Percentiles rank a stretch among this genome's conserved stretches.
Conservation (phyloP, 805 yeast species). For the Starmerella etchellsii region DNA sequence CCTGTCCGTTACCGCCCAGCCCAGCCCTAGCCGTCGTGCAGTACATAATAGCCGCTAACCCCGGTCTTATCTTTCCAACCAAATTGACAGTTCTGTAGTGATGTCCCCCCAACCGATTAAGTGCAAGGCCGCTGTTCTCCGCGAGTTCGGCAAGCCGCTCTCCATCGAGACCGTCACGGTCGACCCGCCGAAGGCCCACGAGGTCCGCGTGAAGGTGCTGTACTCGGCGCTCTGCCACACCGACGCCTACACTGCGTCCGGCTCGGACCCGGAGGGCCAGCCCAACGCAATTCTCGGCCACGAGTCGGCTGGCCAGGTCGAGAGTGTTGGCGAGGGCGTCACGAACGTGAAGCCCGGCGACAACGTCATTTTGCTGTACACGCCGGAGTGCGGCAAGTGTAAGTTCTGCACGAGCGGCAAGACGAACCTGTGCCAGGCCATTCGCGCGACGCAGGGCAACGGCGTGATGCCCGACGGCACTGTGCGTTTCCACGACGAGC, state of each 20-base stretch:
- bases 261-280: constrained; percentile 91
- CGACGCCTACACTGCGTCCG: constrained; percentile 91
- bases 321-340: constrained; percentile 89
- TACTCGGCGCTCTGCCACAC: constrained; percentile 97
- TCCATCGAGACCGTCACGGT: constrained; percentile 79
- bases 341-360: constrained; percentile 85
- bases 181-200: constrained; percentile 90
- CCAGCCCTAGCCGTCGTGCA: too few relatives aligned
- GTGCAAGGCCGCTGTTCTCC: constrained; percentile 94
- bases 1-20: too few relatives aligned
- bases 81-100: too few relatives aligned
- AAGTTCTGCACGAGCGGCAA: constrained; percentile 90
- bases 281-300: constrained; percentile 92
- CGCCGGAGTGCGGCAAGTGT: constrained; percentile 93
- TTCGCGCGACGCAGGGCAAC: constrained; percentile 94
- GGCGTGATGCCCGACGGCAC: constrained; percentile 99
- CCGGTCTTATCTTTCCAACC: too few relatives aligned
- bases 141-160: constrained; percentile 76
- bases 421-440: constrained; percentile 91
- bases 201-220: constrained; percentile 78
- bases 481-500: constrained; percentile 54
- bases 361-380: constrained; percentile 83
- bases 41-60: too few relatives aligned
- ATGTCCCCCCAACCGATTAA: constrained; percentile 34
- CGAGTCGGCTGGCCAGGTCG: constrained; percentile 97